Conservation (phyloP, 768 basidiomycete species). For the Naematelia aurantialba region DNA sequence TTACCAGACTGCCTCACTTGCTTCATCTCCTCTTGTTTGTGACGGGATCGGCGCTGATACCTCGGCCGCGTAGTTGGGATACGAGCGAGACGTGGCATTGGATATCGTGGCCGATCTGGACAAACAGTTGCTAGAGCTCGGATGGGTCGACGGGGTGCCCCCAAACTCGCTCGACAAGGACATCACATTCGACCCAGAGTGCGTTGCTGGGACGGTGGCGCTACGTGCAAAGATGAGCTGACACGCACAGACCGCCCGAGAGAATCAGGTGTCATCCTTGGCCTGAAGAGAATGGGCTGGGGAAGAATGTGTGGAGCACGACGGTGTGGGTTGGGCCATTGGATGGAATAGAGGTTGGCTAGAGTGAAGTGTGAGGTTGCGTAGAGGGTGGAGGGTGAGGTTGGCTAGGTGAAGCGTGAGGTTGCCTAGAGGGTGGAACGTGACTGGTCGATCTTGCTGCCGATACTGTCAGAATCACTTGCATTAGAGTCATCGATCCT, state of each 20-base stretch:
- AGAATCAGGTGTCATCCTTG: slow-evolving; percentile 50
- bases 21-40: neutral
- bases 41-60: neutral
- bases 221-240: neutral
- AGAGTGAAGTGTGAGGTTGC: neutral
- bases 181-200: neutral
- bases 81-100: slow-evolving; percentile 37
- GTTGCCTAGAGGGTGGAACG: neutral
- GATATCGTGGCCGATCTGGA: slow-evolving; percentile 28
- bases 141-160: slow-evolving; percentile 44
- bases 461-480: neutral
- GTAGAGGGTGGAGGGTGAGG: neutral
- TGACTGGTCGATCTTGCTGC: neutral
- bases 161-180: slow-evolving; percentile 18
- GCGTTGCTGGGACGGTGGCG: neutral
- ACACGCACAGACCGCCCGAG: slow-evolving; percentile 34
- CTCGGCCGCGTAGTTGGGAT: slow-evolving; percentile 34
- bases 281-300: slow-evolving; percentile 44
- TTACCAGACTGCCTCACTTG: neutral
- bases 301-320: slow-evolving; percentile 47
- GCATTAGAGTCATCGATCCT: neutral
- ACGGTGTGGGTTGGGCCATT: slow-evolving; percentile 43
- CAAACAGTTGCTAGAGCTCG: slow-evolving; percentile 24
- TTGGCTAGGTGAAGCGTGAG: neutral
- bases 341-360: neutral